These are phyloP conservation scores for Komagataella kurtzmanii DNA, from an alignment of 805 yeast genomes.

Conservation along the genomic window DNA sequence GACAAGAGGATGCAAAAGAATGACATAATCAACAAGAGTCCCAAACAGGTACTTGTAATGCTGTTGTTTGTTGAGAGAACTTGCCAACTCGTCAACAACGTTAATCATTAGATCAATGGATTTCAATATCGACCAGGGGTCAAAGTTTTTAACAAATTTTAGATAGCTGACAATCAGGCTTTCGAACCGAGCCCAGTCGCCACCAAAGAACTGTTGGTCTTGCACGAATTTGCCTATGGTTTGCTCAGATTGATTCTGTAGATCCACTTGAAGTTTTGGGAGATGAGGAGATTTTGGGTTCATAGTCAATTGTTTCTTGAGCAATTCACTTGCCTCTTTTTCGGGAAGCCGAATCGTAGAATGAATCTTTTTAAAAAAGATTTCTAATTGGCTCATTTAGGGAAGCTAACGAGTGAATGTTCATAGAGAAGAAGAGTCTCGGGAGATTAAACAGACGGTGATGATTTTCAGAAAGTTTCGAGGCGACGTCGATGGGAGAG, in stretches of 20 bases:
- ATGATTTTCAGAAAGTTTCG: not conserved
- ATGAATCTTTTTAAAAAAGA: not conserved
- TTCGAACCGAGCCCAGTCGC: conserved; percentile 30
- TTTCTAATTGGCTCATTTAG: not conserved
- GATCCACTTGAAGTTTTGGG: conserved; percentile 12
- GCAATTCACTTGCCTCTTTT: not conserved
- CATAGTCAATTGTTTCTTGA: conserved; percentile 7
- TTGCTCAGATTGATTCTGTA: conserved; percentile 12
- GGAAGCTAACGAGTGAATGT: not conserved
- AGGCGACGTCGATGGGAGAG: not conserved
- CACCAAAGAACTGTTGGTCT: conserved; percentile 14
- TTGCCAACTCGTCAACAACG: conserved; percentile 31
- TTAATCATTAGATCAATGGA: conserved; percentile 41
- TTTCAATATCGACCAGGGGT: conserved; percentile 40
- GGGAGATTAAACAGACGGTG: not conserved
- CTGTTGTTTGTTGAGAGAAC: conserved; percentile 31
- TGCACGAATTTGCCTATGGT: conserved; percentile 15
- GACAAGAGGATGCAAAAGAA: conserved; percentile 31
- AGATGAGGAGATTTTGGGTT: conserved; percentile 11
- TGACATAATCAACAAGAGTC: conserved; percentile 21
- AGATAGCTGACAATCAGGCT: conserved; percentile 28
- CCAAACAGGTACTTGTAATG: conserved; percentile 23
- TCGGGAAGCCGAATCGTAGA: not conserved
- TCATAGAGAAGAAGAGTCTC: not conserved
- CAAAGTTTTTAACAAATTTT: conserved; percentile 29